These are phyloP conservation scores for Brassica incana DNA, from an alignment of 345 rosid species.

Conservation along the genomic window DNA sequence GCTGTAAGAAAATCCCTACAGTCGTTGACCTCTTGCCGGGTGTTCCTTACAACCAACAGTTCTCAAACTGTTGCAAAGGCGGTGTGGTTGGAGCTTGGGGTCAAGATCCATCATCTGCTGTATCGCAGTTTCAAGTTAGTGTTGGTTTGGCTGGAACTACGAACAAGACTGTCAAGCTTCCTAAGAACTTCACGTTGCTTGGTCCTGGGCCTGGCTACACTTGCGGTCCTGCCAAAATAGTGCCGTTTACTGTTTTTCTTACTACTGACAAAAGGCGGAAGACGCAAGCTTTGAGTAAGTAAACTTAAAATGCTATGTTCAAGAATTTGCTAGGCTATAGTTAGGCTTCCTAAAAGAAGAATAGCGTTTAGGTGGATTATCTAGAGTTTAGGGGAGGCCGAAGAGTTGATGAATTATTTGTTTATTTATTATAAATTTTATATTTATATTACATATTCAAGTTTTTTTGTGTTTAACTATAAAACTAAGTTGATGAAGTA, in stretches of 20 bases:
- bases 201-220: conserved; percentile 90
- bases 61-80: conserved; percentile 85
- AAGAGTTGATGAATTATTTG: too few relatives aligned
- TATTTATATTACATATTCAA: too few relatives aligned
- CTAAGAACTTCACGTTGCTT: conserved; percentile 80
- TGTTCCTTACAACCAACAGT: conserved; percentile 80
- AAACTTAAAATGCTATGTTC: too few relatives aligned
- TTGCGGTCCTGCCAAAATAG: conserved; percentile 79
- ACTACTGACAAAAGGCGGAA: conserved; percentile 62
- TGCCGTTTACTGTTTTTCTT: conserved; percentile 63
- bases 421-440: too few relatives aligned
- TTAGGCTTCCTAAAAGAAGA: too few relatives aligned
- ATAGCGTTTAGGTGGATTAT: too few relatives aligned
- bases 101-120: conserved; percentile 67
- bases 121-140: conserved; percentile 72
- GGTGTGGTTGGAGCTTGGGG: conserved; percentile 81
- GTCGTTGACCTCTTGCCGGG: conserved; percentile 80
- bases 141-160: conserved; percentile 80
- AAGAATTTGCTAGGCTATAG: too few relatives aligned
- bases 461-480: too few relatives aligned
- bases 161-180: conserved; percentile 83
- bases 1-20: conserved; percentile 71
- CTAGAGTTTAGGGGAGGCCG: too few relatives aligned
- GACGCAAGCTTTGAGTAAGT: conserved; percentile 80
- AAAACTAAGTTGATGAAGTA: too few relatives aligned